A percentile compares a stretch with the other conserved stretches of the same genome.
Conservation (phyloP, 441 rosid genomes). For the Sinapis alba region DNA sequence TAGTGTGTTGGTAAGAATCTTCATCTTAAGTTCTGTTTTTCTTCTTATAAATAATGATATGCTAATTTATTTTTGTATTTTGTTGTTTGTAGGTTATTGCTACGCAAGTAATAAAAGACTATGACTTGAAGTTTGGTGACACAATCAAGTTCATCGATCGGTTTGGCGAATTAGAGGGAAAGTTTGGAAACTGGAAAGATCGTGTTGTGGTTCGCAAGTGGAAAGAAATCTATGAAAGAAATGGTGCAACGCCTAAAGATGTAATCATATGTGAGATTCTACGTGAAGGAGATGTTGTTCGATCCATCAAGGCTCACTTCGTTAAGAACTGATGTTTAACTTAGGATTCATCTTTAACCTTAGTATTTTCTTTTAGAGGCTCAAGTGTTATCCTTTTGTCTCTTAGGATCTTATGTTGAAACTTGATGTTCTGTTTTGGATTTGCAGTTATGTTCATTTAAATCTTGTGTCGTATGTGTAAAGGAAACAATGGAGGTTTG, state of each 20-base stretch:
- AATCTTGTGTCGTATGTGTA: too few species aligned
- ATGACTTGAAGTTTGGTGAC: background rate
- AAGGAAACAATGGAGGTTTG: too few species aligned
- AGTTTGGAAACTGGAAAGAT: constrained; percentile 5
- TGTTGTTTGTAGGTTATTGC: constrained; percentile 16
- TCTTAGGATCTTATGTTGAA: background rate
- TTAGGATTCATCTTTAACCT: background rate
- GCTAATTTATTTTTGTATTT: background rate
- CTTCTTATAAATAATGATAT: background rate
- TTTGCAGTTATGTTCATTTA: too few species aligned
- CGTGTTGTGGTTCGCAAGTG: constrained; percentile 18
- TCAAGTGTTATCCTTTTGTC: background rate
- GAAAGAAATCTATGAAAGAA: constrained; percentile 13
- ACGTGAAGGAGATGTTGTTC: constrained; percentile 5
- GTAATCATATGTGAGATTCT: constrained; percentile 22
- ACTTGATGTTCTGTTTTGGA: background rate
- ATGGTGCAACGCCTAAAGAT: background rate
- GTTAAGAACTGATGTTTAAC: background rate
- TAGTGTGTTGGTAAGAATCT: constrained; percentile 9
- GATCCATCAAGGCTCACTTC: constrained; percentile 22
- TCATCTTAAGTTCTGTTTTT: background rate
- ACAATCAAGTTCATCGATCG: constrained; percentile 8
- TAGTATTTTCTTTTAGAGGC: background rate
- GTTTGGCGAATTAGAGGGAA: constrained; percentile 1
- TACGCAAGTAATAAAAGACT: constrained; percentile 7